phyloP scores from a whole-genome alignment of 1,284 basidiomycete genomes.

The Kwoniella shivajii region DNA sequence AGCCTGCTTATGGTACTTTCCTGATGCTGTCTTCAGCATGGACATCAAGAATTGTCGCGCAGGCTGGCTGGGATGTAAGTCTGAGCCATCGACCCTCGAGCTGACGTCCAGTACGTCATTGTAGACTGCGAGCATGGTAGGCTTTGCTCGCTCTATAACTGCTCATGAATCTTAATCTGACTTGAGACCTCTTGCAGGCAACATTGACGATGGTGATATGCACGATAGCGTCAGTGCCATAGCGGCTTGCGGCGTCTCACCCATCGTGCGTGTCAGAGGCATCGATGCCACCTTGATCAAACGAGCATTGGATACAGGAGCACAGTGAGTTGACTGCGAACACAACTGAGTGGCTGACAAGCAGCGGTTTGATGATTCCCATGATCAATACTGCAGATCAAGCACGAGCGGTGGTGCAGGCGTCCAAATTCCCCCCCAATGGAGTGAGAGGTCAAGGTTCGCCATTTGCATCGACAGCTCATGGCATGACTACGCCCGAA shows the following conservation, averaged over 20 bases:
- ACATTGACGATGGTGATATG: slow-evolving; percentile 30
- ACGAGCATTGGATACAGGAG: slow-evolving; percentile 35
- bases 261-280: slow-evolving; percentile 32
- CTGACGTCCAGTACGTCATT: slow-evolving; percentile 25
- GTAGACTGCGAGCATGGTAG: slow-evolving; percentile 40
- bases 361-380: slow-evolving; percentile 36
- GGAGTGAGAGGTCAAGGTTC: slow-evolving; percentile 37
- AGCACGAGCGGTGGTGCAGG: slow-evolving; percentile 21
- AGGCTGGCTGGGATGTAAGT: neutral
- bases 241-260: slow-evolving; percentile 22
- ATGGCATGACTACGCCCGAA: slow-evolving; percentile 28
- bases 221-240: slow-evolving; percentile 31
- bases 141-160: neutral
- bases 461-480: slow-evolving; percentile 28
- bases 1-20: neutral
- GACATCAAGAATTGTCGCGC: neutral
- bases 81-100: too few relatives aligned
- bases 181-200: neutral
- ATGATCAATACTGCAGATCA: slow-evolving; percentile 33
- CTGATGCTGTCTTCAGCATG: neutral
- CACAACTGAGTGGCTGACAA: neutral
- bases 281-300: slow-evolving; percentile 24
- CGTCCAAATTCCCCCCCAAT: slow-evolving; percentile 36
- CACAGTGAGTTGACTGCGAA: slow-evolving; percentile 27
- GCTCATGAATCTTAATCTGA: neutral